Base-by-base conservation (phyloP, 768 basidiomycete species). In the Zangia roseola region DNA sequence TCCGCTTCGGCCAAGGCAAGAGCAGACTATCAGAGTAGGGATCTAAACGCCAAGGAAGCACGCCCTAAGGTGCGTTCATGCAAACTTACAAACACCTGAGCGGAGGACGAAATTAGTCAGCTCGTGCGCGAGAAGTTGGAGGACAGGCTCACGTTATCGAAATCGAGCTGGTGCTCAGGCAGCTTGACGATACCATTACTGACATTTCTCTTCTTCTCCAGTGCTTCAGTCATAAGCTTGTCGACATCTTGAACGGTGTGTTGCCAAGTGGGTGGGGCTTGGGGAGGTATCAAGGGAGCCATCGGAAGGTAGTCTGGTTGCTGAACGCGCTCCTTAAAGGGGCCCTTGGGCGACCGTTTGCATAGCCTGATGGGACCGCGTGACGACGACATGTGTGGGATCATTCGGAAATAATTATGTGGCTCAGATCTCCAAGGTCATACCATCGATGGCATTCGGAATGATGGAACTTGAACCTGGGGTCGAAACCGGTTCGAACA, bases 51-150 rank as follows among this genome's bases (percentile, higher is more conserved):
- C 34, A 38, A 23, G 37, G 12, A 23, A 25, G 4, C 21, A 17
- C 3, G 25, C 10, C 33, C 8, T 20, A 16, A 6, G 20, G 14
- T 16, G 23, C 4, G 12, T n/a, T 7, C 3, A 16, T 25, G 10
- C 17, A 21, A 40, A 80, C 86, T 72, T 68, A 89, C 86, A 60
- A 88, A 87, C 21, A 88, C 86, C 86, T 88, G 55, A n/a, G 36
- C 8, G 4, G 8, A 10, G 50, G 17, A n/a, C 3, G 25, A 6
- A 19, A 41, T 54, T 9, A 47, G 23, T 50, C 10, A 25, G 38
- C 43, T 21, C 43, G 24, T 3, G 19, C 20, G 17, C 2, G 31
- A 26, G 2, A 2, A 2, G 10, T 10, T 16, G 33, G 6, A 12
- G 10, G 9, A 37, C 5, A 28, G 34, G 68, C 83, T 61, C 55